These are phyloP conservation scores for Gossypium rotundifolium DNA, from an alignment of 345 rosid genomes.

Conservation along the genomic window DNA sequence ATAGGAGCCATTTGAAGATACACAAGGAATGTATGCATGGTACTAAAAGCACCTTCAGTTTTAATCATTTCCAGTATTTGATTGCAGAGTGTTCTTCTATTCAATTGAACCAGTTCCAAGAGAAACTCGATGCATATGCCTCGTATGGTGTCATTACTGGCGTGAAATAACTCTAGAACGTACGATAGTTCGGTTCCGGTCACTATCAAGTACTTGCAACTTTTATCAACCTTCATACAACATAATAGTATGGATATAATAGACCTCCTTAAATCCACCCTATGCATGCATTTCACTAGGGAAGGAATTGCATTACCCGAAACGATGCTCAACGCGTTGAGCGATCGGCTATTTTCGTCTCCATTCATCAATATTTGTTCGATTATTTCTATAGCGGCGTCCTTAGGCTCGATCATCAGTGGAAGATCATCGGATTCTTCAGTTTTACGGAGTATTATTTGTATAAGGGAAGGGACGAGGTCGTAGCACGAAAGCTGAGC, in stretches of 20 bases:
- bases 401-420: conserved; percentile 43
- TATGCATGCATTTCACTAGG: conserved; percentile 44
- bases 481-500: conserved; percentile 47
- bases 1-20: conserved; percentile 70
- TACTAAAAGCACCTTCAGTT: conserved; percentile 60
- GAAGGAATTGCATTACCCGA: conserved; percentile 47
- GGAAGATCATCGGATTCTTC: conserved; percentile 36
- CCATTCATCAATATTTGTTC: conserved; percentile 56
- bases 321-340: conserved; percentile 38
- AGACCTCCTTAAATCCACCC: conserved; percentile 38
- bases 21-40: conserved; percentile 65
- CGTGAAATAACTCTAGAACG: conserved; percentile 55
- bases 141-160: conserved; percentile 43
- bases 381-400: conserved; percentile 51
- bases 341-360: conserved; percentile 32
- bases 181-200: conserved; percentile 35
- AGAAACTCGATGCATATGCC: conserved; percentile 55
- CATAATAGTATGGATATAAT: conserved; percentile 41
- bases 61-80: conserved; percentile 45
- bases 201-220: conserved; percentile 43
- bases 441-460: conserved; percentile 29
- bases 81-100: conserved; percentile 53
- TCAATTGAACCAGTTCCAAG: conserved; percentile 41
- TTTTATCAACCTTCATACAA: conserved; percentile 52
- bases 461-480: conserved; percentile 47